These are phyloP conservation scores for Knoxia roxburghii DNA, from an alignment of 257 asterid genomes.

Conservation along the genomic window DNA sequence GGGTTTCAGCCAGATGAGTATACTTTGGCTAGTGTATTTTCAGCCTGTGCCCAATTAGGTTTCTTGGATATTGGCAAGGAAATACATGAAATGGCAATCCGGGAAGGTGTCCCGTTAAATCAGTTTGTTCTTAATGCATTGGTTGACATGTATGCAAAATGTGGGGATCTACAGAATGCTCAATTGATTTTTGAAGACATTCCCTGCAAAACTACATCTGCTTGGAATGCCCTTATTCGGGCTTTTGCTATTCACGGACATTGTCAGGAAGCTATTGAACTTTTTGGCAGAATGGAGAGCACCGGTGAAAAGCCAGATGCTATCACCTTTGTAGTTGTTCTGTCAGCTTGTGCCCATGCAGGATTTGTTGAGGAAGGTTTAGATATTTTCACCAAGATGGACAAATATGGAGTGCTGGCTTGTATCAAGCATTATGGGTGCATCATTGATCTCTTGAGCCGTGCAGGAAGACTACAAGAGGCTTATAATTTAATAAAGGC, in stretches of 20 bases:
- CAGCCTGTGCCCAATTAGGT: slow-evolving; percentile 76
- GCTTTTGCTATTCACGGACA: slow-evolving; percentile 64
- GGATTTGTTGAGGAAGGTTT: slow-evolving; percentile 74
- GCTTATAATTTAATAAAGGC: slow-evolving; percentile 48
- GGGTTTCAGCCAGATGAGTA: slow-evolving; percentile 73
- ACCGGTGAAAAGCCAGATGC: slow-evolving; percentile 41
- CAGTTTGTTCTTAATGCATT: slow-evolving; percentile 58
- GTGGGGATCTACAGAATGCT: slow-evolving; percentile 63
- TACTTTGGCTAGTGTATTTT: slow-evolving; percentile 56
- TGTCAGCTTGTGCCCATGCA: slow-evolving; percentile 77
- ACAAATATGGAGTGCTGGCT: slow-evolving; percentile 41
- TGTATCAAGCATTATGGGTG: slow-evolving; percentile 72
- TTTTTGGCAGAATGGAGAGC: slow-evolving; percentile 45
- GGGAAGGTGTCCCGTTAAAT: slow-evolving; percentile 38
- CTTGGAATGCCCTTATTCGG: slow-evolving; percentile 67
- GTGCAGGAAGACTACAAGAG: slow-evolving; percentile 61
- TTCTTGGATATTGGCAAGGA: slow-evolving; percentile 51
- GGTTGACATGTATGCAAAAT: slow-evolving; percentile 86
- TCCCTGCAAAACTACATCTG: slow-evolving; percentile 23
- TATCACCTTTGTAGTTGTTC: slow-evolving; percentile 59
- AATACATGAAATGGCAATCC: slow-evolving; percentile 50
- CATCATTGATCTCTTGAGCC: slow-evolving; percentile 70
- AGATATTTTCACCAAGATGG: slow-evolving; percentile 50
- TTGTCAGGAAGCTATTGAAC: slow-evolving; percentile 46
- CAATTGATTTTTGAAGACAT: slow-evolving; percentile 46